phyloP scores from a whole-genome alignment of 1,139 yeast genomes.

The Protomyces arabidopsidicola region DNA sequence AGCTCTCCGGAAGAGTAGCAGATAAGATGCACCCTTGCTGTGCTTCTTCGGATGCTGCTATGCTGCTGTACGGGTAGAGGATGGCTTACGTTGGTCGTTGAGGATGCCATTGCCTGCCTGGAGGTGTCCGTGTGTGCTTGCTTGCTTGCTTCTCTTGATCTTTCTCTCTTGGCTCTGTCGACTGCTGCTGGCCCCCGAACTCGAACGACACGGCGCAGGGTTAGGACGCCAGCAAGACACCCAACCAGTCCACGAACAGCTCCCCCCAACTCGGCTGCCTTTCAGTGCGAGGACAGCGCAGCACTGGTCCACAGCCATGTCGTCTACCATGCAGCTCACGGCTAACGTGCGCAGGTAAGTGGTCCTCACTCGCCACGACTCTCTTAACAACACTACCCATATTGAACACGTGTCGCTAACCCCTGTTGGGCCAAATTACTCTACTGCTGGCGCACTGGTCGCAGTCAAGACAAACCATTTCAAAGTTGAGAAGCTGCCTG shows the following conservation, averaged over 20 bases:
- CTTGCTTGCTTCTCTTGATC: neutral
- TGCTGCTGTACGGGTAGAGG: too few relatives aligned
- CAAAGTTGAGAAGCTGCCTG: slow-evolving; percentile 29
- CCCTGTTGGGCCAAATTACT: slow-evolving; percentile 9
- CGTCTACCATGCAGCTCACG: neutral
- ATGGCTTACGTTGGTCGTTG: neutral
- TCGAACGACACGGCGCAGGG: neutral
- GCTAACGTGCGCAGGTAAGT: neutral
- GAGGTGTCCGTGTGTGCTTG: neutral
- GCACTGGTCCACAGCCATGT: neutral
- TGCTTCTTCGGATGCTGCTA: too few relatives aligned
- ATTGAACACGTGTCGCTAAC: too few relatives aligned
- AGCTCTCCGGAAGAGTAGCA: too few relatives aligned
- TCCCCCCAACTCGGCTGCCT: too few relatives aligned
- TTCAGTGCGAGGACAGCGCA: neutral
- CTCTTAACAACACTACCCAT: too few relatives aligned
- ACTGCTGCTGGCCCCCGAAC: too few relatives aligned
- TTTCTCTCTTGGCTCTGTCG: neutral
- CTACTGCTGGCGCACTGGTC: slow-evolving; percentile 16
- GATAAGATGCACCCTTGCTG: too few relatives aligned
- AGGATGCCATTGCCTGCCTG: neutral
- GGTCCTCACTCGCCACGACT: too few relatives aligned
- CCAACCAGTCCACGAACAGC: neutral
- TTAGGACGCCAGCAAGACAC: neutral
- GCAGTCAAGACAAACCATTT: slow-evolving; percentile 30